Evolutionary conservation across 345 rosid genomes (phyloP).

Genomic region (Gossypioides kirkii): DNA sequence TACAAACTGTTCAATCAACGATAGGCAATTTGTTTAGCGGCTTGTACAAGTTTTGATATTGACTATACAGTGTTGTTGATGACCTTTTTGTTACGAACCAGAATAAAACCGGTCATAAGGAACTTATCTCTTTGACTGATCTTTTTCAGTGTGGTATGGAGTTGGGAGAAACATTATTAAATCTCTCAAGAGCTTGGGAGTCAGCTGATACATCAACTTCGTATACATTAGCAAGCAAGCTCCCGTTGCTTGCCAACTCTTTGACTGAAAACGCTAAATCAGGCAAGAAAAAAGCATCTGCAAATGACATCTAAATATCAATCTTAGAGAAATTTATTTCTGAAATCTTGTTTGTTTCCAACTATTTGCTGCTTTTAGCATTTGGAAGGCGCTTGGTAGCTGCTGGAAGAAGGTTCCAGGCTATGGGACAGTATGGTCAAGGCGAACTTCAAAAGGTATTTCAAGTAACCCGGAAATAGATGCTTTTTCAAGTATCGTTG

Average conservation of each 20-base stretch:
- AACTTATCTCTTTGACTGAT: constrained; percentile 6
- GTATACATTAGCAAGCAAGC: constrained; percentile 43
- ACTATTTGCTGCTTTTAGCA: constrained; percentile 48
- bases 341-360: constrained; percentile 21
- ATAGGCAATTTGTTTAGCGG: background rate
- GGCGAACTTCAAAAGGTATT: constrained; percentile 86
- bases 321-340: constrained; percentile 21
- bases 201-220: constrained; percentile 68
- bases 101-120: background rate
- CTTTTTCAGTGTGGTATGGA: constrained; percentile 72
- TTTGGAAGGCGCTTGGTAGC: constrained; percentile 74
- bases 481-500: background rate
- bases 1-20: background rate
- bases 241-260: constrained; percentile 49
- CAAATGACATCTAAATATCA: constrained; percentile 12
- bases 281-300: constrained; percentile 46
- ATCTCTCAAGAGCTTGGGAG: constrained; percentile 85
- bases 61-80: background rate
- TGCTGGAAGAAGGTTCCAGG: constrained; percentile 79
- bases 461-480: constrained; percentile 4
- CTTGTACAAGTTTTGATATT: background rate
- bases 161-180: constrained; percentile 65
- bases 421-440: constrained; percentile 92
- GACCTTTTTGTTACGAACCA: background rate
- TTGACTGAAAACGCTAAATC: constrained; percentile 51